phyloP scores from a whole-genome alignment of 352 stramenopile species.

The Pelagophyceae sp. region DNA sequence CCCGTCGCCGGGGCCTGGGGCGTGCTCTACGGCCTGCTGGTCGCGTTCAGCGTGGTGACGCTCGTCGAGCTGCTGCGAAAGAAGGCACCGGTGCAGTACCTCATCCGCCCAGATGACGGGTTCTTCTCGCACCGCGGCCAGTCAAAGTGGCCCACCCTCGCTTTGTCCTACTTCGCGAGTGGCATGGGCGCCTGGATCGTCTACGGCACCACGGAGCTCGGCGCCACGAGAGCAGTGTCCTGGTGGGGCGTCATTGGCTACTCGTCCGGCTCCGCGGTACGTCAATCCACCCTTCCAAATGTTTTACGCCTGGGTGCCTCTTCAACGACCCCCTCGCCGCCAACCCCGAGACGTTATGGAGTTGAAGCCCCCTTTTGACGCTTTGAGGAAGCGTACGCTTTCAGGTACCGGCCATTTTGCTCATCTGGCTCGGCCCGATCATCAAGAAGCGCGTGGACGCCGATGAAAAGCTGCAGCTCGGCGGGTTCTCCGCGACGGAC shows the following conservation, averaged over 20 bases:
- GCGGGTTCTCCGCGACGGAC: conserved; percentile 9
- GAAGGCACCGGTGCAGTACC: neutral
- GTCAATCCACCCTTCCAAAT: conserved; percentile 25
- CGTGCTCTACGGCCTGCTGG: neutral
- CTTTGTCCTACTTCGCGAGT: conserved; percentile 47
- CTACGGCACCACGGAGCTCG: conserved; percentile 52
- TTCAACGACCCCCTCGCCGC: neutral
- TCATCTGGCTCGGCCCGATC: conserved; percentile 38
- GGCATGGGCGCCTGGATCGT: conserved; percentile 59
- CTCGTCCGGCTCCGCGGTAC: conserved; percentile 34
- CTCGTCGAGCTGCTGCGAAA: neutral
- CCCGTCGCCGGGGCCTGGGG: neutral
- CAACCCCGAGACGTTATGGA: no score
- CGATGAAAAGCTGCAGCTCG: no score
- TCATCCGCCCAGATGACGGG: conserved; percentile 31
- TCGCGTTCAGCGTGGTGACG: neutral
- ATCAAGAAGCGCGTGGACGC: conserved; percentile 17
- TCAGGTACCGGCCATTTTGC: conserved; percentile 21
- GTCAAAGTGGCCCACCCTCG: conserved; percentile 33
- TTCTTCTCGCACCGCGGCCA: conserved; percentile 45
- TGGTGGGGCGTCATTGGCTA: conserved; percentile 52
- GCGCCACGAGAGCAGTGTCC: conserved; percentile 39
- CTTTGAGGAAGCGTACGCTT: neutral
- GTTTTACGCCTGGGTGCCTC: no score
- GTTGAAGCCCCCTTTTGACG: neutral